Evolutionary conservation across 78 protist species (phyloP).

Genomic region (Planoprotostelium fungivorum): DNA sequence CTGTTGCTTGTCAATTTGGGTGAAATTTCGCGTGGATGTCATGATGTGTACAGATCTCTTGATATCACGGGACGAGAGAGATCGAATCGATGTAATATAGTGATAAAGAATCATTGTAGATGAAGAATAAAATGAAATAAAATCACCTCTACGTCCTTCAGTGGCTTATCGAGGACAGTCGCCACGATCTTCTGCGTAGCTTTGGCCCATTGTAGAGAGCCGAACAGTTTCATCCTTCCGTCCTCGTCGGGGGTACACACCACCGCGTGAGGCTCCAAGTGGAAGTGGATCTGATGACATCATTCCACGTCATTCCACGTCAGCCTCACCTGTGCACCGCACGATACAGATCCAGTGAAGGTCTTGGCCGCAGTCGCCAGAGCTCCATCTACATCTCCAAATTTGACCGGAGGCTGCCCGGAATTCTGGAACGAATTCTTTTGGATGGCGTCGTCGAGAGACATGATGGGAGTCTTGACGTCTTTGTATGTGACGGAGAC

Average conservation of each 20-base stretch:
- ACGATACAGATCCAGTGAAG: constrained; percentile 20
- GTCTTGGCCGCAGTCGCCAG: constrained; percentile 20
- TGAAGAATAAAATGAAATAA: neutral
- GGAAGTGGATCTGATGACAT: constrained; percentile 96
- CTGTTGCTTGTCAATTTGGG: too few species aligned
- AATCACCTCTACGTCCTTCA: constrained; percentile 37
- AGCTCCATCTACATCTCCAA: constrained; percentile 69
- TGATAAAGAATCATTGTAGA: too few species aligned
- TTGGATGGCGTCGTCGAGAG: constrained; percentile 84
- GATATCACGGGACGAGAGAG: too few species aligned
- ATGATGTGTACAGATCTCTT: too few species aligned
- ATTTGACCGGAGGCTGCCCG: constrained; percentile 9
- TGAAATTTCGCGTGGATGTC: neutral
- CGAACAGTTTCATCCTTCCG: constrained; percentile 34
- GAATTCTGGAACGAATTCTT: constrained; percentile 9
- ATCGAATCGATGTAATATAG: too few species aligned
- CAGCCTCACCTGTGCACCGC: constrained; percentile 19
- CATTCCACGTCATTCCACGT: too few species aligned
- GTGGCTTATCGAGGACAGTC: constrained; percentile 71
- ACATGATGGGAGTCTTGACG: constrained; percentile 31
- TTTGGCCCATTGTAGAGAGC: constrained; percentile 77
- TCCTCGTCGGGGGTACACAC: constrained; percentile 82
- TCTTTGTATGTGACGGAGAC: constrained; percentile 78
- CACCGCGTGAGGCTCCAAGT: constrained; percentile 84
- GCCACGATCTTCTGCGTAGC: constrained; percentile 70